A percentile compares a stretch with the other conserved stretches of the same genome.
phyloP scores from a whole-genome alignment of 2,329 filamentous ascomycete species.

The Monilinia vaccinii-corymbosi region DNA sequence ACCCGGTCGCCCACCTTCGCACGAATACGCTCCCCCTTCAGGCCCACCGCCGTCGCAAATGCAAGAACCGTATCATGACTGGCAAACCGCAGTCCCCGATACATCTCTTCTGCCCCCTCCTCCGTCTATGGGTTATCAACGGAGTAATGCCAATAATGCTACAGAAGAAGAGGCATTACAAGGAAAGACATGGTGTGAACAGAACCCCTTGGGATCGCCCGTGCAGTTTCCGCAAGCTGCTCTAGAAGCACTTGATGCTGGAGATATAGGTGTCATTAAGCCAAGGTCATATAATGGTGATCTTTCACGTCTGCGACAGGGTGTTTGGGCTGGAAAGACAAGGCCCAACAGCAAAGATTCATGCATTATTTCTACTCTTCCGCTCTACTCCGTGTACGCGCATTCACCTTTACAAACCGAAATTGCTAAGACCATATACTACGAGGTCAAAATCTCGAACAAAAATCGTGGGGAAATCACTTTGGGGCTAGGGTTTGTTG shows the following conservation, averaged over 20 bases:
- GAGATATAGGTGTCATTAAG: constrained; percentile 46
- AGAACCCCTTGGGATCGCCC: constrained; percentile 49
- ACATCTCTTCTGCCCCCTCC: constrained; percentile 65
- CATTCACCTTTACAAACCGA: constrained; percentile 45
- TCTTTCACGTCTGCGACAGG: constrained; percentile 38
- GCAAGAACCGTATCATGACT: constrained; percentile 48
- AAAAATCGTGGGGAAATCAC: constrained; percentile 35
- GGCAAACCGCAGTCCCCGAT: constrained; percentile 62
- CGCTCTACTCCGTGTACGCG: constrained; percentile 54
- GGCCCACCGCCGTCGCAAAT: constrained; percentile 30
- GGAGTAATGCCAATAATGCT: constrained; percentile 62
- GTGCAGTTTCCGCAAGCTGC: constrained; percentile 39
- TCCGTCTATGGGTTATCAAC: constrained; percentile 56
- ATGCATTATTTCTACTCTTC: constrained; percentile 57
- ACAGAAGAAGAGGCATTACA: constrained; percentile 52
- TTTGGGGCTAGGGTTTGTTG: constrained; percentile 61
- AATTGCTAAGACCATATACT: constrained; percentile 54
- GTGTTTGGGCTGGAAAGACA: constrained; percentile 43
- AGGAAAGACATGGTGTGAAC: constrained; percentile 56
- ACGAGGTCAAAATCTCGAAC: constrained; percentile 52
- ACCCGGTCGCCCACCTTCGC: constrained; percentile 30
- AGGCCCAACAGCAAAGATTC: constrained; percentile 44
- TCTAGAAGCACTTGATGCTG: constrained; percentile 38
- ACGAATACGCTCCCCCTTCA: constrained; percentile 32
- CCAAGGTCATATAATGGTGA: constrained; percentile 41